Percentiles rank a stretch among this genome's conserved stretches.
phyloP scores from a whole-genome alignment of 2,329 filamentous ascomycete species.

The Pseudogymnoascus sp. region DNA sequence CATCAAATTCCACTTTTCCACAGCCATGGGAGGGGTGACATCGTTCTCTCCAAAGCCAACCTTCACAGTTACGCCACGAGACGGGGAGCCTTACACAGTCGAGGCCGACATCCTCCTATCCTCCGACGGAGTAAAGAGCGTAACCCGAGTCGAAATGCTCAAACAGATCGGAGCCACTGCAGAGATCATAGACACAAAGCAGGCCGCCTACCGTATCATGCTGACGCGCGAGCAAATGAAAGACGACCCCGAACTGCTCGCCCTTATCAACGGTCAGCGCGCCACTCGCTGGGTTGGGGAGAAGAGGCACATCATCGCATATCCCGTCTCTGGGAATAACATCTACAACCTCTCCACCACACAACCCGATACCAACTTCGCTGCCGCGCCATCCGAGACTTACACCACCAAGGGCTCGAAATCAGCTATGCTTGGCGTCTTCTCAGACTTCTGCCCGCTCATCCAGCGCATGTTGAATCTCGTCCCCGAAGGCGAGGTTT shows the following conservation, averaged over 20 bases:
- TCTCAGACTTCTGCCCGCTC: constrained; percentile 50
- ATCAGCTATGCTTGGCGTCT: constrained; percentile 51
- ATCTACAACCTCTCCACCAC: constrained; percentile 57
- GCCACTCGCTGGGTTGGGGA: constrained; percentile 71
- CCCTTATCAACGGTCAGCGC: constrained; percentile 56
- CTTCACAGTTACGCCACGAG: constrained; percentile 50
- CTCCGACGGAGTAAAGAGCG: constrained; percentile 48
- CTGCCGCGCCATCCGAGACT: constrained; percentile 46
- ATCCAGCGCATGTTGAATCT: constrained; percentile 50
- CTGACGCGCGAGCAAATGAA: constrained; percentile 58
- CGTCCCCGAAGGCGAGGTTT: constrained; percentile 53
- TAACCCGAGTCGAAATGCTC: constrained; percentile 45
- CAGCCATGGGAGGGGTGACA: constrained; percentile 44
- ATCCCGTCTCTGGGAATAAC: constrained; percentile 58
- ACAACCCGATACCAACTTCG: constrained; percentile 53
- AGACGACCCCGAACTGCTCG: constrained; percentile 56
- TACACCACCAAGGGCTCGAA: constrained; percentile 58
- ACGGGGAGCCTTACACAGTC: constrained; percentile 43
- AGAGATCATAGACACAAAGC: constrained; percentile 58
- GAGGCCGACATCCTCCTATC: constrained; percentile 45
- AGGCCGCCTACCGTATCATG: constrained; percentile 75
- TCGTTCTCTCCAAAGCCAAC: constrained; percentile 50
- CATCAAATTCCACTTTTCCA: constrained; percentile 62
- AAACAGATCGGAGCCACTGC: constrained; percentile 33
- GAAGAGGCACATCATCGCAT: constrained; percentile 68